A percentile compares a stretch with the other conserved stretches of the same genome.
phyloP scores from a whole-genome alignment of 23 red algal species.

The Gracilariopsis chorda region DNA sequence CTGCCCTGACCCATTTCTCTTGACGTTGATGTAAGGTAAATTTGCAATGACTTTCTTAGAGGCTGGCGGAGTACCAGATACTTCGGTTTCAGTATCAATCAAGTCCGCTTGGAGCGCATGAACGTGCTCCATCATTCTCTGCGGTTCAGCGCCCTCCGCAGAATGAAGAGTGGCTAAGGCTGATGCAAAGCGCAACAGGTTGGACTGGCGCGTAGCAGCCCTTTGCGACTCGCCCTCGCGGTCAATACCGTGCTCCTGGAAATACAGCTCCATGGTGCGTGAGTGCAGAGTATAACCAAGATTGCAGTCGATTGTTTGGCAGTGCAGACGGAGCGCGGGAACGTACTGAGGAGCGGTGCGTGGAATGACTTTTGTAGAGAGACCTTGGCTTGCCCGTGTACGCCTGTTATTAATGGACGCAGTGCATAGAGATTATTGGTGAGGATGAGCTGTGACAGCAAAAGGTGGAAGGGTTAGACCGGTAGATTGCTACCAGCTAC shows the following conservation, averaged over 20 bases:
- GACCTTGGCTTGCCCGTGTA: too few species aligned
- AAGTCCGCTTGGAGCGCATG: background rate
- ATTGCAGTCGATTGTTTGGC: too few species aligned
- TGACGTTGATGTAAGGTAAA: slow-evolving; percentile 24
- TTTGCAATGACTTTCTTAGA: slow-evolving; percentile 10
- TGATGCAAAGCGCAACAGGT: background rate
- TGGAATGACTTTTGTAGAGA: too few species aligned
- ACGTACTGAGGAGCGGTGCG: too few species aligned
- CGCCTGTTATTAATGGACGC: too few species aligned
- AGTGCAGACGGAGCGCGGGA: too few species aligned
- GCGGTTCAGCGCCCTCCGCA: background rate
- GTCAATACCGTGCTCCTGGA: slow-evolving; percentile 27
- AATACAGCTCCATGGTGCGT: slow-evolving; percentile 37
- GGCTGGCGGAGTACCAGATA: slow-evolving; percentile 26
- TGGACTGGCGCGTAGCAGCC: background rate
- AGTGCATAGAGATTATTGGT: too few species aligned
- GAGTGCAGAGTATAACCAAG: too few species aligned
- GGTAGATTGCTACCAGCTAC: too few species aligned
- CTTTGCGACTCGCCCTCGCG: background rate
- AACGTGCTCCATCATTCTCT: slow-evolving; percentile 9
- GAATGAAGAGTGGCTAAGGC: background rate
- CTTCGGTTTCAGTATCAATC: background rate
- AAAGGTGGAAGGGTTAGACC: too few species aligned
- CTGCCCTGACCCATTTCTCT: background rate
- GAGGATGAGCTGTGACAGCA: too few species aligned